Evolutionary conservation across 345 rosid genomes (phyloP).

Genomic region (Capsella bursapastoris): DNA sequence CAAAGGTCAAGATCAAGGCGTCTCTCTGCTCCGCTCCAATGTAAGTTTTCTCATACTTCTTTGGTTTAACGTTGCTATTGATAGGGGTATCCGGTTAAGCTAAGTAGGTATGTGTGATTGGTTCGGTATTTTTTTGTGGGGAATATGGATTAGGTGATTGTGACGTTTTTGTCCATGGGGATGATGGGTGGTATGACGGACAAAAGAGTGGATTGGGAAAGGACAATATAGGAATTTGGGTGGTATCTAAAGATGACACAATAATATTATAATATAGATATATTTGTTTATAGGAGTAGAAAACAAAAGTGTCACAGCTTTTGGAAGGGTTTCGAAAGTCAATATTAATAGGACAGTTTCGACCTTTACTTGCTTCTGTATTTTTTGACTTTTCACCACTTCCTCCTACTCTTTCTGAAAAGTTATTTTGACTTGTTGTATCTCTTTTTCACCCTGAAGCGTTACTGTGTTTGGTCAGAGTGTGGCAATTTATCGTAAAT

Average conservation of each 20-base stretch:
- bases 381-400: conserved; percentile 46
- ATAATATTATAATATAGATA: neutral
- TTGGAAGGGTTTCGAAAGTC: conserved; percentile 53
- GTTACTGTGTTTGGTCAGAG: conserved; percentile 40
- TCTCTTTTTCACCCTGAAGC: neutral
- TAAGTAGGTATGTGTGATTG: conserved; percentile 20
- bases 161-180: conserved; percentile 46
- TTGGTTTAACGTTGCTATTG: neutral
- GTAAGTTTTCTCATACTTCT: conserved; percentile 40
- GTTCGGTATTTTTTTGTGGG: conserved; percentile 23
- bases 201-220: conserved; percentile 45
- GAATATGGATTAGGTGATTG: conserved; percentile 35
- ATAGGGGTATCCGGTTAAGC: neutral
- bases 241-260: conserved; percentile 33
- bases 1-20: conserved; percentile 71
- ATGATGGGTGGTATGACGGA: conserved; percentile 32
- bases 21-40: conserved; percentile 62
- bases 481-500: conserved; percentile 30
- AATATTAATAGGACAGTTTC: conserved; percentile 56
- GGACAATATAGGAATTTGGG: conserved; percentile 52
- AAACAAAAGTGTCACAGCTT: conserved; percentile 43
- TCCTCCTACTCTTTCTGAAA: conserved; percentile 17
- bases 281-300: conserved; percentile 22
- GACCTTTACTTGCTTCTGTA: conserved; percentile 43
- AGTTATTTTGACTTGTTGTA: conserved; percentile 33